Conservation (phyloP, 352 stramenopile genomes). For the Blastocystis hominis region DNA sequence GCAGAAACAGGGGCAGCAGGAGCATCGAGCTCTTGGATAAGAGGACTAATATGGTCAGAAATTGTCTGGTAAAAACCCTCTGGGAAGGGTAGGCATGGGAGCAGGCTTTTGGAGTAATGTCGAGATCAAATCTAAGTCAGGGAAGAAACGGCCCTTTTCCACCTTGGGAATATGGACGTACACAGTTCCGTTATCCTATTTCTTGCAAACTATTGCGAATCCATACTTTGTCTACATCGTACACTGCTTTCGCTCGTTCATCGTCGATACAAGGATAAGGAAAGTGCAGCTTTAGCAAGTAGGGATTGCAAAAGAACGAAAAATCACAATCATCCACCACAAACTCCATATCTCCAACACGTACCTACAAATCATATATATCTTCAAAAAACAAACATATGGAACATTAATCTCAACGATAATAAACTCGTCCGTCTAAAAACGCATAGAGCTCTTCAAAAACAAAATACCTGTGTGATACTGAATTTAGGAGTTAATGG, state of each 20-base stretch:
- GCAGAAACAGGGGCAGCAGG: neutral
- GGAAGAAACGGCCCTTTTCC: constrained; percentile 74
- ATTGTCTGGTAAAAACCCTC: neutral
- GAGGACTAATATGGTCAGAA: neutral
- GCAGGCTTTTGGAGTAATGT: constrained; percentile 67
- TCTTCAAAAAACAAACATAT: neutral
- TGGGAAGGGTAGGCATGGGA: neutral
- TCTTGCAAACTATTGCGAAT: neutral
- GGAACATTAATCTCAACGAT: constrained; percentile 77
- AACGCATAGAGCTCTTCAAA: neutral
- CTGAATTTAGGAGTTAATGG: constrained; percentile 53
- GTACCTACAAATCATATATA: constrained; percentile 67
- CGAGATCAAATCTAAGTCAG: constrained; percentile 81
- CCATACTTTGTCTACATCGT: constrained; percentile 74
- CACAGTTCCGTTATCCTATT: constrained; percentile 80
- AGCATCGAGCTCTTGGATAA: constrained; percentile 15
- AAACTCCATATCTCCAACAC: constrained; percentile 81
- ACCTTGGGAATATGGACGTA: constrained; percentile 78
- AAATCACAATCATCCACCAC: constrained; percentile 78
- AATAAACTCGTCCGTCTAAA: constrained; percentile 70
- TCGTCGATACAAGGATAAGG: constrained; percentile 74
- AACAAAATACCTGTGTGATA: constrained; percentile 50
- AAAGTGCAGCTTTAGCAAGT: constrained; percentile 88
- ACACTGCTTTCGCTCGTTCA: constrained; percentile 76
- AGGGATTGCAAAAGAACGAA: constrained; percentile 89